Evolutionary conservation across 2,329 filamentous ascomycete species (phyloP).

Genomic region (Cryphonectria radicalis): DNA sequence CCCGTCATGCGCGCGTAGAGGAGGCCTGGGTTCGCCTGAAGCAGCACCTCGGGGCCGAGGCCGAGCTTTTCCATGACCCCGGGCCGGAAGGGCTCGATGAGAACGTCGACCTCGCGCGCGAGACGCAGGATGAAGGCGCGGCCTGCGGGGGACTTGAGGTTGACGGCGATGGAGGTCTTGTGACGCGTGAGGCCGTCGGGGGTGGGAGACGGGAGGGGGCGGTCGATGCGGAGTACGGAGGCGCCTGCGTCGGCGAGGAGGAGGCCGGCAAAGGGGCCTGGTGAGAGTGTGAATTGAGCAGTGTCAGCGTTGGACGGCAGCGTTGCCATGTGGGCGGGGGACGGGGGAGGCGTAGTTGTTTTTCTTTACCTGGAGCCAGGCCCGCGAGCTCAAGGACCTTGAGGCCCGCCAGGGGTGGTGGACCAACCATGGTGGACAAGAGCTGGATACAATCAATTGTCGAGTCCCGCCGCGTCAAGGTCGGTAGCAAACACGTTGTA

Average conservation of each 20-base stretch:
- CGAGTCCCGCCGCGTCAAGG: background rate
- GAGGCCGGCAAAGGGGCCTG: constrained; percentile 83
- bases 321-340: background rate
- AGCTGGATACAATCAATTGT: background rate
- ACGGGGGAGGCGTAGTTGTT: background rate
- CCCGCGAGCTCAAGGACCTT: constrained; percentile 65
- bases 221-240: constrained; percentile 84
- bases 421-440: constrained; percentile 40
- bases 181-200: constrained; percentile 76
- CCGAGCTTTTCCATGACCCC: constrained; percentile 86
- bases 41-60: constrained; percentile 71
- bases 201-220: constrained; percentile 53
- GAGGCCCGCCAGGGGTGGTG: constrained; percentile 53
- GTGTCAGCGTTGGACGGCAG: constrained; percentile 21
- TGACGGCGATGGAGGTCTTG: constrained; percentile 79
- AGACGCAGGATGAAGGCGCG: constrained; percentile 69
- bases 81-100: constrained; percentile 93
- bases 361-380: constrained; percentile 60
- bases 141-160: constrained; percentile 73
- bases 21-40: constrained; percentile 70
- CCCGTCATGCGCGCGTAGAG: constrained; percentile 88
- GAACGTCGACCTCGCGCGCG: constrained; percentile 67
- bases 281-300: constrained; percentile 39
- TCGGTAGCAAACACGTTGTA: background rate
- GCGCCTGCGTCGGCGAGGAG: constrained; percentile 90